These are phyloP conservation scores for Heliamphora exappendiculata DNA, from an alignment of 148 eudicot genomes.

Conservation along the genomic window DNA sequence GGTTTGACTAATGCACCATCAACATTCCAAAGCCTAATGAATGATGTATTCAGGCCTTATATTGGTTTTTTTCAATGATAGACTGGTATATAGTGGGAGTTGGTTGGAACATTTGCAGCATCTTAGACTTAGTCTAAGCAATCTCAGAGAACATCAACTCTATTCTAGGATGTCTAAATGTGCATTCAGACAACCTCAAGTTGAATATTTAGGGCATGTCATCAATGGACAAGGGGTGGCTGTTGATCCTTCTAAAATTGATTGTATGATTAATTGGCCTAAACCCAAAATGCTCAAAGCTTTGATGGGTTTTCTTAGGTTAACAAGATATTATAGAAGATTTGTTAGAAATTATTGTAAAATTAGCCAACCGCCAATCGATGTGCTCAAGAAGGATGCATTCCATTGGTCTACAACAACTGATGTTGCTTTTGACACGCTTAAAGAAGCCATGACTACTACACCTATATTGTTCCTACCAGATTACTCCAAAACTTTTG, in stretches of 20 bases:
- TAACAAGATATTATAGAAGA: conserved; percentile 12
- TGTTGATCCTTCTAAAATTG: neutral
- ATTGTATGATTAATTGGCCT: neutral
- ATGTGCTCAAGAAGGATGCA: neutral
- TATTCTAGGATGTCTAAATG: neutral
- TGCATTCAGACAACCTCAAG: neutral
- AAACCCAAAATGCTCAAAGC: neutral
- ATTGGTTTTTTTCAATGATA: no score
- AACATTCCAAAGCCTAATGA: no score
- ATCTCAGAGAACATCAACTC: neutral
- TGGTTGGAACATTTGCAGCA: neutral
- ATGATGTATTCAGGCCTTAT: no score
- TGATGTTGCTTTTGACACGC: neutral
- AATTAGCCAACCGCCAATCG: neutral
- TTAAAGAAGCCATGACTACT: neutral
- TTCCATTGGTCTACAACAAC: neutral
- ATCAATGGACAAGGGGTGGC: neutral
- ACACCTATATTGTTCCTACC: neutral
- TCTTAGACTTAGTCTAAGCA: no score
- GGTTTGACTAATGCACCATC: no score
- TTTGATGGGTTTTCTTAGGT: conserved; percentile 10
- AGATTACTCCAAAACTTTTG: neutral
- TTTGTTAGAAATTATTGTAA: conserved; percentile 11
- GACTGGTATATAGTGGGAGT: neutral
- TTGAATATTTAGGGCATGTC: neutral